A percentile compares a stretch with the other conserved stretches of the same genome.
Evolutionary conservation across 1,284 basidiomycete species (phyloP).

Genomic region (Cryptococcus amylolentus): DNA sequence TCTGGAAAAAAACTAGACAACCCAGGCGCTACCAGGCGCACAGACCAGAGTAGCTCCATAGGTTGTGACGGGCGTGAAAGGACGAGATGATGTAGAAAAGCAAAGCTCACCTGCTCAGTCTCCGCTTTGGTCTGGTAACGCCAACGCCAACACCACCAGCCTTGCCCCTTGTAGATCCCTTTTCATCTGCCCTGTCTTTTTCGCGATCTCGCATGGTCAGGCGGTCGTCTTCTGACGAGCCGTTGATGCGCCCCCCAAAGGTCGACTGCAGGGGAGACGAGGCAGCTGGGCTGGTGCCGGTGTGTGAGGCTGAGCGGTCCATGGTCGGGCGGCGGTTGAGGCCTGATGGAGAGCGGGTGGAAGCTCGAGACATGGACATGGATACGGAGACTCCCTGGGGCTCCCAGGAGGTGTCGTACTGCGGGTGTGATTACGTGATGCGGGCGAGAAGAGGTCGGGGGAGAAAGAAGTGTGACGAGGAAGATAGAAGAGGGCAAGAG

Average conservation of each 20-base stretch:
- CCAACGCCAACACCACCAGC: slow-evolving; percentile 34
- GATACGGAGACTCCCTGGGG: too few species aligned
- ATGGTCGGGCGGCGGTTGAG: slow-evolving; percentile 8
- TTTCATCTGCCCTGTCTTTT: slow-evolving; percentile 18
- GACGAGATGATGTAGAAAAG: neutral
- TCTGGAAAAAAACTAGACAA: neutral
- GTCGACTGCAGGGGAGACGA: slow-evolving; percentile 7
- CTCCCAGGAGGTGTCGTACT: too few species aligned
- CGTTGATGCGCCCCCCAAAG: slow-evolving; percentile 10
- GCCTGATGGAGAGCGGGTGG: neutral
- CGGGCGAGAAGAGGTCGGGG: too few species aligned
- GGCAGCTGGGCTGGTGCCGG: neutral
- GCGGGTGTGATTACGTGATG: too few species aligned
- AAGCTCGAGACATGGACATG: neutral
- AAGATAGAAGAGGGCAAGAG: too few species aligned
- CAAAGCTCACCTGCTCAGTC: slow-evolving; percentile 43
- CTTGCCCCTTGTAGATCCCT: slow-evolving; percentile 24
- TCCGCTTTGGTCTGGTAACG: slow-evolving; percentile 40
- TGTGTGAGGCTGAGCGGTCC: slow-evolving; percentile 13
- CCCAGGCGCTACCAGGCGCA: neutral
- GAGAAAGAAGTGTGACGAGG: too few species aligned
- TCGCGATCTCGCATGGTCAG: slow-evolving; percentile 30
- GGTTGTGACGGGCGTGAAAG: neutral
- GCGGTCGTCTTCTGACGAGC: slow-evolving; percentile 21
- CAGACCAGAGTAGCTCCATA: neutral